phyloP scores from a whole-genome alignment of 352 stramenopile genomes.

The Pythium folliculosum region DNA sequence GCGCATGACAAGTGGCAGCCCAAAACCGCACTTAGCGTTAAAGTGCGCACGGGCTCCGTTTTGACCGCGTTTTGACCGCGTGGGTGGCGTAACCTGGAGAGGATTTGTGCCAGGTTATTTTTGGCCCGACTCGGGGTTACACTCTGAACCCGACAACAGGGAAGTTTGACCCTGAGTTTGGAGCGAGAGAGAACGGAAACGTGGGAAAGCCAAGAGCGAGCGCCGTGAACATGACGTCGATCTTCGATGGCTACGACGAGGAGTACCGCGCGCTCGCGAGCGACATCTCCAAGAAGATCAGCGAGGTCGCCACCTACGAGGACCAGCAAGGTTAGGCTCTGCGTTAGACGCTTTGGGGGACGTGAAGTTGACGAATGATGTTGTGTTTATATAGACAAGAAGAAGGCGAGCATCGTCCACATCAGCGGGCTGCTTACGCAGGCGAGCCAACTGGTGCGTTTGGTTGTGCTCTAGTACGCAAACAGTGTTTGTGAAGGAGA shows the following conservation, averaged over 20 bases:
- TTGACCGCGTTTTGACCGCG: conserved; percentile 16
- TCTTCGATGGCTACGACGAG: conserved; percentile 89
- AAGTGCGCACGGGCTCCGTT: conserved; percentile 4
- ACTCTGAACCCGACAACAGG: conserved; percentile 4
- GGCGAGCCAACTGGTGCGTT: conserved; percentile 75
- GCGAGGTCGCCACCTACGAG: conserved; percentile 85
- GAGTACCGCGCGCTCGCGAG: conserved; percentile 82
- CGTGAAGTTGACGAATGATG: neutral
- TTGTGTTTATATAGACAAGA: conserved; percentile 59
- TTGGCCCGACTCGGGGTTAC: conserved; percentile 20
- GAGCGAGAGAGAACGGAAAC: neutral
- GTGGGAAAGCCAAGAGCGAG: neutral
- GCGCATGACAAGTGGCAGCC: conserved; percentile 22
- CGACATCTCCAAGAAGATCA: conserved; percentile 90
- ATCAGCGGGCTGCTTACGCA: conserved; percentile 80
- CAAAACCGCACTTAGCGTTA: conserved; percentile 16
- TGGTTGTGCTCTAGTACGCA: neutral
- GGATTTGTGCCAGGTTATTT: conserved; percentile 15
- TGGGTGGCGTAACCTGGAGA: conserved; percentile 5
- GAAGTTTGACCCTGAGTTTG: neutral
- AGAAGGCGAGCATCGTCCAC: conserved; percentile 83
- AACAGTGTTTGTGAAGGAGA: neutral
- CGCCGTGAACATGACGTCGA: conserved; percentile 83
- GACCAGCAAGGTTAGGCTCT: conserved; percentile 60
- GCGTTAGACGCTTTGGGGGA: neutral